Conservation (phyloP, 2,329 filamentous ascomycete genomes). For the Graphiopsis chlorocephala region DNA sequence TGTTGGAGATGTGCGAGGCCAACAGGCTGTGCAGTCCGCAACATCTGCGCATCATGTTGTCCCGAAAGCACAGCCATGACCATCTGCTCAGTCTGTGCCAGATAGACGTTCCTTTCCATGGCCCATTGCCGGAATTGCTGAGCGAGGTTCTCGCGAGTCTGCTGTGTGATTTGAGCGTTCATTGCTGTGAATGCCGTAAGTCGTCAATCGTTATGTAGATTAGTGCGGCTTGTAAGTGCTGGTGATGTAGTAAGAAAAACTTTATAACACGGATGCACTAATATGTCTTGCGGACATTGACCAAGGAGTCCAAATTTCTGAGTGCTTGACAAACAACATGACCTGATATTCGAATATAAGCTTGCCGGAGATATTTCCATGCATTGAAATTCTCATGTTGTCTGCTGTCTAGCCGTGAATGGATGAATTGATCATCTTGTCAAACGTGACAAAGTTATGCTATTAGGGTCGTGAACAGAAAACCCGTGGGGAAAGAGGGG, state of each 20-base stretch:
- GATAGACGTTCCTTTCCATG: not conserved
- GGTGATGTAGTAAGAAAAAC: not conserved
- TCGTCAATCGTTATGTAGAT: not conserved
- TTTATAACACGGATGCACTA: not conserved
- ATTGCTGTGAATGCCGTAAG: not conserved
- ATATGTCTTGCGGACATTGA: not conserved
- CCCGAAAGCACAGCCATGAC: not conserved
- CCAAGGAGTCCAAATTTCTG: not conserved
- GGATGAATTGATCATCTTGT: no score
- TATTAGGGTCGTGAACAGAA: no score
- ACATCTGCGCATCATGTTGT: not conserved
- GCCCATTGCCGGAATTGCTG: slow-evolving; percentile 1
- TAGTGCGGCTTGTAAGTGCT: not conserved
- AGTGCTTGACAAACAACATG: not conserved
- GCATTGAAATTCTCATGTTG: no score
- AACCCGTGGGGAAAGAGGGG: no score
- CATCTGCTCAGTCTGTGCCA: slow-evolving; percentile 1
- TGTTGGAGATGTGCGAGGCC: not conserved
- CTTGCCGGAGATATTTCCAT: no score
- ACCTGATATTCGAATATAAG: no score
- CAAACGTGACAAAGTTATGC: no score
- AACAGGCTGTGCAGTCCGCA: not conserved
- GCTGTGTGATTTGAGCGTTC: not conserved
- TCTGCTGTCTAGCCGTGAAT: no score
- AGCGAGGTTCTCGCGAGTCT: not conserved